These are phyloP conservation scores for Deakozyma indianensis DNA, from an alignment of 805 yeast species.

Conservation along the genomic window DNA sequence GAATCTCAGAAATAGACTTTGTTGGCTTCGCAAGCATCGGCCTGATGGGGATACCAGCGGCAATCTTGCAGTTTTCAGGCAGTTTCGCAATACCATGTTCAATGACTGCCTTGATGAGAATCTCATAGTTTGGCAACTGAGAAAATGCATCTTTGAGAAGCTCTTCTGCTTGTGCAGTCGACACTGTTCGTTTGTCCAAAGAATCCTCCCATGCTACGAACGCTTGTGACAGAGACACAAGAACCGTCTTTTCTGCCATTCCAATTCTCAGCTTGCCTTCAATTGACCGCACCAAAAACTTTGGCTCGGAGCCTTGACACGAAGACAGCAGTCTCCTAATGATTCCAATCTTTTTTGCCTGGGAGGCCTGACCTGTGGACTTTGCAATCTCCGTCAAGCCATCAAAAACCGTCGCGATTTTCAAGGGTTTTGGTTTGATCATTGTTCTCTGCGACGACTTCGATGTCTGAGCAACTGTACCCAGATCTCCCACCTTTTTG, in stretches of 20 bases:
- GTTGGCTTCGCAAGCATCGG: constrained; percentile 99
- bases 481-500: constrained; percentile 77
- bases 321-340: constrained; percentile 79
- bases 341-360: constrained; percentile 56
- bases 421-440: constrained; percentile 80
- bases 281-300: constrained; percentile 73
- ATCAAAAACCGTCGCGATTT: constrained; percentile 57
- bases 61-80: constrained; percentile 52
- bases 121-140: constrained; percentile 80
- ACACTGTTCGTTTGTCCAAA: constrained; percentile 18
- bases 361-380: constrained; percentile 69
- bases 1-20: constrained; percentile 78
- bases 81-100: constrained; percentile 55
- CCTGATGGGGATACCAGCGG: constrained; percentile 88
- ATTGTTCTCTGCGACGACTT: constrained; percentile 78
- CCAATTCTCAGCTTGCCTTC: constrained; percentile 92
- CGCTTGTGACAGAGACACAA: constrained; percentile 75
- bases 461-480: constrained; percentile 73
- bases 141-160: constrained; percentile 73
- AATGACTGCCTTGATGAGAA: constrained; percentile 52
- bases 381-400: constrained; percentile 66
- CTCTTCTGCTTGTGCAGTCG: constrained; percentile 55
- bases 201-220: constrained; percentile 45
- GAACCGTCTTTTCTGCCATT: constrained; percentile 83
- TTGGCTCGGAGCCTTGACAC: constrained; percentile 77